Percentiles rank a stretch among this genome's conserved stretches.
phyloP scores from a whole-genome alignment of 768 basidiomycete genomes.

The Leccinum variicolor region DNA sequence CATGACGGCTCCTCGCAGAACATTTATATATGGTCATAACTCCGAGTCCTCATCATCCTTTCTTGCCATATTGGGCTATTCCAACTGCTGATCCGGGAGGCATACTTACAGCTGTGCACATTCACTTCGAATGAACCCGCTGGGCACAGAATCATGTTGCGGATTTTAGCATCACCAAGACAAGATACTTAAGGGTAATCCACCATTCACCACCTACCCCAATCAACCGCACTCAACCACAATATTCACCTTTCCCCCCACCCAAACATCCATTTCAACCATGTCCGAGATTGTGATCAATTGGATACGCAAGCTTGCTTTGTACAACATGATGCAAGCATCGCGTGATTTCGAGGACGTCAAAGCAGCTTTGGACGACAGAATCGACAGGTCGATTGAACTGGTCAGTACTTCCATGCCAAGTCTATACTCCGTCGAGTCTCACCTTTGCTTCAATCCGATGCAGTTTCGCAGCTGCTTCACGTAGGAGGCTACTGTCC shows the following conservation, averaged over 20 bases:
- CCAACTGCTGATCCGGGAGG: too few species aligned
- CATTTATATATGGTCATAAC: not conserved
- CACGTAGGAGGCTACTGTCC: slow-evolving; percentile 1
- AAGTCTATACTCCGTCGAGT: not conserved
- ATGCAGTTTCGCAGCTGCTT: slow-evolving; percentile 14
- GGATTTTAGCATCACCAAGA: too few species aligned
- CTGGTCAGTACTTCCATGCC: slow-evolving; percentile 10
- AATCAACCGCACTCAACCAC: not conserved
- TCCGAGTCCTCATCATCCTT: slow-evolving; percentile 7
- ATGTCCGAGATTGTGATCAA: not conserved
- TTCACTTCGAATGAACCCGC: not conserved
- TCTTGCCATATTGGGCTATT: not conserved
- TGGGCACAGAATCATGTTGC: not conserved
- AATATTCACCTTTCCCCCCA: not conserved
- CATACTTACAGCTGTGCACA: too few species aligned
- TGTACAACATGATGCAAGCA: slow-evolving; percentile 15
- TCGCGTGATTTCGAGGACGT: slow-evolving; percentile 23
- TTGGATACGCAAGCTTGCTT: slow-evolving; percentile 7
- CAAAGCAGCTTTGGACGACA: slow-evolving; percentile 12
- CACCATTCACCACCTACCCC: not conserved
- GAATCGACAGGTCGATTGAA: slow-evolving; percentile 22
- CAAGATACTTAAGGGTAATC: not conserved
- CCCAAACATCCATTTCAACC: slow-evolving; percentile 5
- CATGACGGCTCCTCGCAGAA: too few species aligned
- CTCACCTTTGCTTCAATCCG: not conserved